These are phyloP conservation scores for Styphnolobium japonicum DNA, from an alignment of 306 rosid species.

Conservation along the genomic window DNA sequence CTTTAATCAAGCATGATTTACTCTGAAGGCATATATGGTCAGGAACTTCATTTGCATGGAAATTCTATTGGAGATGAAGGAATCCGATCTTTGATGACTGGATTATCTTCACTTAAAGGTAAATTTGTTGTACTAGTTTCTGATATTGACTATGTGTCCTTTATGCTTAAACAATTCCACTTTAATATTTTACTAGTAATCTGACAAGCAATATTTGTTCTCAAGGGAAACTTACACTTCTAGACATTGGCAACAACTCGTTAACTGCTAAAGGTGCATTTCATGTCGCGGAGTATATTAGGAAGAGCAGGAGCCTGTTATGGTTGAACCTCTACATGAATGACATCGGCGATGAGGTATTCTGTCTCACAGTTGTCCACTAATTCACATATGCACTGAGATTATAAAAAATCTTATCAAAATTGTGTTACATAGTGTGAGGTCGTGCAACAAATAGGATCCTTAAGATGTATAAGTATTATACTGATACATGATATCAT, in stretches of 20 bases:
- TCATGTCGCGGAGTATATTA: constrained; percentile 76
- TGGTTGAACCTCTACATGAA: constrained; percentile 93
- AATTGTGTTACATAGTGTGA: constrained; percentile 6
- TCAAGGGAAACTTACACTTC: constrained; percentile 72
- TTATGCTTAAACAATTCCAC: constrained; percentile 3
- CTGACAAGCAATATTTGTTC: constrained; percentile 39
- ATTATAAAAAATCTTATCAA: constrained; percentile 13
- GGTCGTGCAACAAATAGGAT: neutral
- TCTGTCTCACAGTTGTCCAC: constrained; percentile 8
- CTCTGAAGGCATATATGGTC: constrained; percentile 22
- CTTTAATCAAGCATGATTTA: constrained; percentile 27
- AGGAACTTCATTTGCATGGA: constrained; percentile 97
- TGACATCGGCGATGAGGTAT: constrained; percentile 96
- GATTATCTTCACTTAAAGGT: constrained; percentile 80
- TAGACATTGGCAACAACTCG: constrained; percentile 90
- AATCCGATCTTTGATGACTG: constrained; percentile 69
- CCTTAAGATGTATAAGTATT: neutral
- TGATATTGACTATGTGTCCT: neutral
- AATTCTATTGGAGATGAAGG: constrained; percentile 98
- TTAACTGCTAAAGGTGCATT: constrained; percentile 79
- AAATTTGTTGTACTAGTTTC: constrained; percentile 18
- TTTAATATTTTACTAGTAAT: constrained; percentile 7
- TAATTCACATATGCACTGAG: neutral
- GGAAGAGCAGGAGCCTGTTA: constrained; percentile 67
- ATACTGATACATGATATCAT: neutral